Conservation (phyloP, 495 filamentous ascomycete species). For the Venustampulla echinocandica region DNA sequence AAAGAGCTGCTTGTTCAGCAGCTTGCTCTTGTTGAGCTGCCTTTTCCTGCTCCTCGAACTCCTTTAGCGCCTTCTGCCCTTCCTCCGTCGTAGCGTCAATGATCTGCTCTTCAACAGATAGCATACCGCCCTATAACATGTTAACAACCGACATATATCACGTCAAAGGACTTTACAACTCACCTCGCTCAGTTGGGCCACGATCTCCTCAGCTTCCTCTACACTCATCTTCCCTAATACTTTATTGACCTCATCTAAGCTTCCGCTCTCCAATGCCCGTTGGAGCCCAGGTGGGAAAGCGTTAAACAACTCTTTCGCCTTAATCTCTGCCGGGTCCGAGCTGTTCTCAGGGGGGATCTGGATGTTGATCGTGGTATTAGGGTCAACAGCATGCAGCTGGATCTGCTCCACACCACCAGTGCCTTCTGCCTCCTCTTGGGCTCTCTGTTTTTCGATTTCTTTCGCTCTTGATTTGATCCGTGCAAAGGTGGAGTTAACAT, state of each 20-base stretch:
- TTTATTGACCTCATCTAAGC: conserved; percentile 89
- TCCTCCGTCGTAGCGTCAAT: conserved; percentile 95
- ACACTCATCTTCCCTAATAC: conserved; percentile 90
- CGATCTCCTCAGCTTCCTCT: conserved; percentile 83
- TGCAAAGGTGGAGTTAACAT: conserved; percentile 78
- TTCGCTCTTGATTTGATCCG: conserved; percentile 68
- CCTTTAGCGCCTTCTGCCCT: conserved; percentile 65
- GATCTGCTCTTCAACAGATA: conserved; percentile 85
- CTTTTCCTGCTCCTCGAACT: conserved; percentile 53
- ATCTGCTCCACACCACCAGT: conserved; percentile 82
- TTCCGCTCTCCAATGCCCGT: conserved; percentile 74
- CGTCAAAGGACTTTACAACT: conserved; percentile 18
- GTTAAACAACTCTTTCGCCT: conserved; percentile 70
- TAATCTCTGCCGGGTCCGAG: conserved; percentile 54
- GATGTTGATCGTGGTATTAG: conserved; percentile 88
- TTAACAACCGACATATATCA: not conserved
- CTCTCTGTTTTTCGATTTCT: conserved; percentile 62
- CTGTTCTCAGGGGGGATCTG: conserved; percentile 58
- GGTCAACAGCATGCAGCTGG: conserved; percentile 92
- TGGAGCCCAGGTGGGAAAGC: conserved; percentile 72
- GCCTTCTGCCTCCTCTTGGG: conserved; percentile 51
- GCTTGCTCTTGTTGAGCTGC: too few relatives aligned
- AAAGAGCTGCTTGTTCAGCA: conserved; percentile 27
- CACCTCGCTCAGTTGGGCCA: conserved; percentile 71
- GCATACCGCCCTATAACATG: conserved; percentile 58